Base-by-base conservation (phyloP, 148 eudicot genomes). In the Mesembryanthemum crystallinum region DNA sequence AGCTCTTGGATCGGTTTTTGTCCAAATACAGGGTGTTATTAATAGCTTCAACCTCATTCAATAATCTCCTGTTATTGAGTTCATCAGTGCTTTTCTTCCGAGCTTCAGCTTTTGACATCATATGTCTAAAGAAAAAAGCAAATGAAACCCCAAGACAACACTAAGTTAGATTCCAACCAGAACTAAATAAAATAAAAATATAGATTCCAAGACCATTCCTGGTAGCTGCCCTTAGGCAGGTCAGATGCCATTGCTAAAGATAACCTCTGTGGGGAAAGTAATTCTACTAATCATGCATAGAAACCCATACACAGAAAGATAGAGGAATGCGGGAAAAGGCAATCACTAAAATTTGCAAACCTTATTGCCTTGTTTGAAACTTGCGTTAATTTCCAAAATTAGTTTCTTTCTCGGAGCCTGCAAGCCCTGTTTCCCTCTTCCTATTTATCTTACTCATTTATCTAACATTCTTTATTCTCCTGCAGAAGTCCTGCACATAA, bases 11-110 rank as follows among this genome's bases (percentile, higher is more conserved):
- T 6, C 35, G 83, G 5, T 55, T 55, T 82, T 75, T 92, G 77
- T 90, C 96, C 17, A 76, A 49, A 80, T 95, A 82, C 17, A 92
- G 84, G 60, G 88, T 87, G 74, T 89, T 91, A 72, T 82, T 88
- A 27, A 95, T 82, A 51, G 85, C 77, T 83, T 91, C 94, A 59
- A 92, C 82, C 52, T 95, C 99, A 76, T 82, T 72, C 69, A 90
- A 69, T 77, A 95, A 73, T 76, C 84, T 86, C 76, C 85, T 88
- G 24, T 66, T 75, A 51, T 88, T 85, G 14, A 82, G 64, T 78
- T 86, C 85, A 32, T 86, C 86, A 30, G 80, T 82, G 80, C 70
- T 78, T 78, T 79, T 85, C 84, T 74, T 87, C 77, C 86, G 79
- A 60, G 79, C 83, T 55, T 80, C 87, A 25, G 71, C 84, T 83